These are phyloP conservation scores for Magnusiomyces suaveolens DNA, from an alignment of 1,139 yeast genomes.

Conservation along the genomic window DNA sequence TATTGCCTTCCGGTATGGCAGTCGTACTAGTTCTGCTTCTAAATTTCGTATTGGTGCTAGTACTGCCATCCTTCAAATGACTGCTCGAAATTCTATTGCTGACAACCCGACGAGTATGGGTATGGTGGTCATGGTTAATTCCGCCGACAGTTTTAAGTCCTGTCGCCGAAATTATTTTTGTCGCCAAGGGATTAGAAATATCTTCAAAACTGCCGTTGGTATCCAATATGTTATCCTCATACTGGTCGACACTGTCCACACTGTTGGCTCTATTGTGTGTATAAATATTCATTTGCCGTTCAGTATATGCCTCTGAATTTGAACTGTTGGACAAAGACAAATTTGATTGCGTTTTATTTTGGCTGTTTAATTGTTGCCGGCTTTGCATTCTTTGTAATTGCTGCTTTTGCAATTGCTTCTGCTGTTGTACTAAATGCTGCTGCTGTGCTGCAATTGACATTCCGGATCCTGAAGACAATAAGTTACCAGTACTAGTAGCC, in stretches of 20 bases:
- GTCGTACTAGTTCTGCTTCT: neutral
- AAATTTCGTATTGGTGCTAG: neutral
- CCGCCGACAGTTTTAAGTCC: constrained; percentile 1
- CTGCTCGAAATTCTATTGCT: neutral
- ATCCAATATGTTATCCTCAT: neutral
- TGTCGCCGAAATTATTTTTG: neutral
- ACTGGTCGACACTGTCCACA: neutral
- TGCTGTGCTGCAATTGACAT: neutral
- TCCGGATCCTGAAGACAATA: neutral
- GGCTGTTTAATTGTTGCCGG: neutral
- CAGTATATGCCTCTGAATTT: too few species aligned
- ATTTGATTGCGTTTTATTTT: neutral
- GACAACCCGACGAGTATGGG: neutral
- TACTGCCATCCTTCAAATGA: neutral
- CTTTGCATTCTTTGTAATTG: neutral
- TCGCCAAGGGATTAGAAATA: neutral
- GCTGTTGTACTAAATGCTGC: neutral
- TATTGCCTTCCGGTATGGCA: too few species aligned
- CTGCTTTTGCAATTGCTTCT: neutral
- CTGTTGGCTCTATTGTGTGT: neutral
- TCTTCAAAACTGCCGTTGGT: neutral
- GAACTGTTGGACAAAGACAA: neutral
- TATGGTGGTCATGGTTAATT: neutral
- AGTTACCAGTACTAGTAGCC: neutral
- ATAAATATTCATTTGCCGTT: too few species aligned